Evolutionary conservation across 352 stramenopile species (phyloP), one percentile per base, ranked within the genome.

Genomic region (Pythium guiyangense): DNA sequence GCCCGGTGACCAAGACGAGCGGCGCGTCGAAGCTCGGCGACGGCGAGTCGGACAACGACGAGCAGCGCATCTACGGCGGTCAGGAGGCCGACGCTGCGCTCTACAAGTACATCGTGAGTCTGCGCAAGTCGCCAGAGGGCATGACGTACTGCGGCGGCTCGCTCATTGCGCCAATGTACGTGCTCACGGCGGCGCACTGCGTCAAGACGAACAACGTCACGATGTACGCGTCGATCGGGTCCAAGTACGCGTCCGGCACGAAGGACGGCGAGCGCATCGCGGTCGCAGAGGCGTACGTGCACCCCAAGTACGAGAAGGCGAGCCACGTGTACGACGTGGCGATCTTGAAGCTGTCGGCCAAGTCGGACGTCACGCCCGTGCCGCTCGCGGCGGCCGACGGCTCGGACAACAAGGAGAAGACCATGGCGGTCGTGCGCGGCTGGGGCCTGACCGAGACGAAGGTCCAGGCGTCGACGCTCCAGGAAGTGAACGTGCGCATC

Each of bases 131-230:
- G 26, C 56, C 61, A 10, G 68, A 62, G 4, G 66, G 59, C 44
- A 62, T 57, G 49, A 82, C 73, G 14, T 90, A 80, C 66, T 92
- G 82, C 52, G 82, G 79, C n/a, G 82, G 75, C 17, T 65, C 75
- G 29, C 74, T 92, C 1, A 73, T 92, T 49, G 64, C 79, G 9
- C 61, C 72, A 45, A 66, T 78, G 61, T 89, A 88, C 49, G 71
- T 92, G 10, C 59, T 89, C 39, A 92, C 79, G 39, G 82, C 82
- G n/a, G 82, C 67, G 10, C 82, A 92, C 57, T 92, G 82, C 63
- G 74, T 86, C 45, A 78, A 79, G 61, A 70, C 61, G 49, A 67
- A 27, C 14, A n/a, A n/a, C n/a, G 56, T 34, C 54, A 62, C 8
- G 10, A 71, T 83, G 37, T 85, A 77, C 62, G 78, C 69, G 51